Conservation (phyloP, 257 asterid genomes). For the Salvia miltiorrhiza region DNA sequence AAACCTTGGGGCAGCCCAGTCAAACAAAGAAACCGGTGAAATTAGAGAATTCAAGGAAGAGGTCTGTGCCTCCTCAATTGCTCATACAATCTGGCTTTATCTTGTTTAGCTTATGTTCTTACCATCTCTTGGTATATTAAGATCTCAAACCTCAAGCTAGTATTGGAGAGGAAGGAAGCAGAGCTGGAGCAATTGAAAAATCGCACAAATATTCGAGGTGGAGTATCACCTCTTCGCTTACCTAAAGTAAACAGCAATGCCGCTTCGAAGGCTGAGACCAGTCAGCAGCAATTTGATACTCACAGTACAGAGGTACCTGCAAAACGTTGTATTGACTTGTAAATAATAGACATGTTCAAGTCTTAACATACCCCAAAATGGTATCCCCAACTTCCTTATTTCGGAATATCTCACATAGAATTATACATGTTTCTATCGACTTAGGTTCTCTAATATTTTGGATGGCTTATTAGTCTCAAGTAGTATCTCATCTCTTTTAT, state of each 20-base stretch:
- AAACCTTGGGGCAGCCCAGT: conserved; percentile 79
- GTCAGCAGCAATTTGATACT: conserved; percentile 43
- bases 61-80: conserved; percentile 40
- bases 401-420: no score
- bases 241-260: conserved; percentile 42
- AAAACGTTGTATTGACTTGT: neutral
- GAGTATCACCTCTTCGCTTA: conserved; percentile 66
- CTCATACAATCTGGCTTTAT: conserved; percentile 11
- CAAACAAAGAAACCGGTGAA: conserved; percentile 83
- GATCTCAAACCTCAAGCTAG: conserved; percentile 79
- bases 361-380: conserved; percentile 6
- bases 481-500: conserved; percentile 21
- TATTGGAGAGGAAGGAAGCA: conserved; percentile 76
- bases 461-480: neutral
- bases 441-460: neutral
- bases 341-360: neutral
- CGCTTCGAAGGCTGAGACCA: conserved; percentile 49
- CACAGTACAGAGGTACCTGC: conserved; percentile 57
- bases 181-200: conserved; percentile 69
- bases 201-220: conserved; percentile 48
- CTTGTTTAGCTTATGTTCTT: conserved; percentile 16
- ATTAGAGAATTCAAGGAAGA: conserved; percentile 73
- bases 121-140: conserved; percentile 25
- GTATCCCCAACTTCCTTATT: neutral
- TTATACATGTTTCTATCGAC: neutral